These are phyloP conservation scores for Beta vulgaris DNA, from an alignment of 148 eudicot genomes.

Conservation along the genomic window DNA sequence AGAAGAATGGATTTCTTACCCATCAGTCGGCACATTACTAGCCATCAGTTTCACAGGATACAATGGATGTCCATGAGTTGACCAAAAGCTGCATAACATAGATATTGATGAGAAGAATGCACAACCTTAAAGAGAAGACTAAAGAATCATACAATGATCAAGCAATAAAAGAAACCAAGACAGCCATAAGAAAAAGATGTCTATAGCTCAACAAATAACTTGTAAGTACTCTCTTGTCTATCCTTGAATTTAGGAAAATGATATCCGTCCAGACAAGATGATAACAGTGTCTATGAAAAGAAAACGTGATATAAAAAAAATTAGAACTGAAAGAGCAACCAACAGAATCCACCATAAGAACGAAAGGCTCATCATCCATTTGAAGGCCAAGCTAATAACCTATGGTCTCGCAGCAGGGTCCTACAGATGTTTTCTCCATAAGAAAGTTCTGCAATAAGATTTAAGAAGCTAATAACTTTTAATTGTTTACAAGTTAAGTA, in stretches of 20 bases:
- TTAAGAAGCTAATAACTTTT: background rate
- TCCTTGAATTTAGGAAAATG: background rate
- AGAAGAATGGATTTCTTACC: constrained; percentile 36
- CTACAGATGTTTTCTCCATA: background rate
- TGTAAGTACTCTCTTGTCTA: background rate
- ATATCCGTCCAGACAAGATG: background rate
- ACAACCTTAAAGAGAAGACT: background rate
- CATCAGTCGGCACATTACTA: constrained; percentile 46
- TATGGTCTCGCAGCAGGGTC: background rate
- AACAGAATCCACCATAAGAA: background rate
- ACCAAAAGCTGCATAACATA: constrained; percentile 52
- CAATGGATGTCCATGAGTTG: constrained; percentile 42
- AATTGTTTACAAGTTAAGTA: background rate
- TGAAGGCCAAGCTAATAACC: background rate
- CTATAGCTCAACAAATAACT: background rate
- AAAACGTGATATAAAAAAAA: background rate
- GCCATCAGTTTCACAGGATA: constrained; percentile 51
- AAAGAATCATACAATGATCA: background rate
- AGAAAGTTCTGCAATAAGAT: background rate
- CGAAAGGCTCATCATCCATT: background rate
- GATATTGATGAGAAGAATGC: background rate
- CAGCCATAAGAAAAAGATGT: background rate
- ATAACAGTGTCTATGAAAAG: background rate
- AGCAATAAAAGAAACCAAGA: background rate
- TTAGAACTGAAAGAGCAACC: background rate